A percentile compares a stretch with the other conserved stretches of the same genome.
These are phyloP conservation scores for Cyclotella cryptica DNA, from an alignment of 108 stramenopile genomes.

Conservation along the genomic window DNA sequence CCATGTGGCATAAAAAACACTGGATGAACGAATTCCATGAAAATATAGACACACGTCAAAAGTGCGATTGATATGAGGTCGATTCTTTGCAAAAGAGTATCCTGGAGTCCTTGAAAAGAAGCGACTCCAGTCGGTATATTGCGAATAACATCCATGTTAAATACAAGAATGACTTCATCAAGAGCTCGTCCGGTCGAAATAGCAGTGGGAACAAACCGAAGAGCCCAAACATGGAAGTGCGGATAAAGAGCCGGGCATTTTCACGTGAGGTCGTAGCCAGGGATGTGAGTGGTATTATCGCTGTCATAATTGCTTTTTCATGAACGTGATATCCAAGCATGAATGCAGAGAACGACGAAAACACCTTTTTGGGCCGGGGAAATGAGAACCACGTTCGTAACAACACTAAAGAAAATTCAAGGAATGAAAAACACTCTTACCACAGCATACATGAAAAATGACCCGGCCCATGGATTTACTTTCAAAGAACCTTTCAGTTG, in stretches of 20 bases:
- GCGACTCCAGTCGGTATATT: constrained; percentile 31
- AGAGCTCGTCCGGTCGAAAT: constrained; percentile 67
- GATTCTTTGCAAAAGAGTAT: constrained; percentile 20
- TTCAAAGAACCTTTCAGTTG: neutral
- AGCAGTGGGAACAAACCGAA: constrained; percentile 78
- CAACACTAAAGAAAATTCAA: neutral
- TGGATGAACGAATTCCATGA: constrained; percentile 67
- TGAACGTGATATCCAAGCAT: constrained; percentile 95
- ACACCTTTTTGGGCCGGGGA: no score
- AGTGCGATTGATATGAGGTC: constrained; percentile 33
- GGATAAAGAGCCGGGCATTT: constrained; percentile 56
- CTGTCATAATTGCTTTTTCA: constrained; percentile 95
- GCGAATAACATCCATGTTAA: constrained; percentile 56
- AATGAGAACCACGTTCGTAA: no score
- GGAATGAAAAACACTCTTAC: constrained; percentile 19
- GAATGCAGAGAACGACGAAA: constrained; percentile 72
- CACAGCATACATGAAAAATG: constrained; percentile 55
- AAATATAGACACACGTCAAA: constrained; percentile 39
- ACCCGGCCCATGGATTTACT: constrained; percentile 7
- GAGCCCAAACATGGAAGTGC: constrained; percentile 62
- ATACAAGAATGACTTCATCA: constrained; percentile 61
- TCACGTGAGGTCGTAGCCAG: constrained; percentile 46
- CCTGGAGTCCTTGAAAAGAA: constrained; percentile 17
- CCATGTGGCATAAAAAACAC: constrained; percentile 58
- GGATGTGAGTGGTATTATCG: constrained; percentile 76